phyloP scores from a whole-genome alignment of 192 early-diverging fungal species.

The Backusella luteola region DNA sequence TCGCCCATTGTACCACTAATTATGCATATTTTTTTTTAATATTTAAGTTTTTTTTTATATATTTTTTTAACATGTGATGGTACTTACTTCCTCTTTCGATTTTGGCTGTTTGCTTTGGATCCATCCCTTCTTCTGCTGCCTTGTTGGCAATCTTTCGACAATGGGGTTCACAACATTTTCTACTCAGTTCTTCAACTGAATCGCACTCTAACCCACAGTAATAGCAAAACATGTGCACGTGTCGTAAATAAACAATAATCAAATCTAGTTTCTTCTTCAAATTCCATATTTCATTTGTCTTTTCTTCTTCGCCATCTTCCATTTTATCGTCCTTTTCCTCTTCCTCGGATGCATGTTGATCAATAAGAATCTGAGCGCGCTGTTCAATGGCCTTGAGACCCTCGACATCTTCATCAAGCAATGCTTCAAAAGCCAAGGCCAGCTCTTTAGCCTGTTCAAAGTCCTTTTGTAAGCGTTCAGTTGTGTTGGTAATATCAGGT shows the following conservation, averaged over 20 bases:
- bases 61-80: not conserved
- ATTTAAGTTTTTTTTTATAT: not conserved
- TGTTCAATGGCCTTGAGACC: slow-evolving; percentile 30
- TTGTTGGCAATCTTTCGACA: slow-evolving; percentile 38
- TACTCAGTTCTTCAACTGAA: slow-evolving; percentile 79
- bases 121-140: slow-evolving; percentile 5
- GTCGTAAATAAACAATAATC: slow-evolving; percentile 81
- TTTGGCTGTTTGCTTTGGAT: not conserved
- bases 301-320: not conserved
- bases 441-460: slow-evolving; percentile 59
- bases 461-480: slow-evolving; percentile 74
- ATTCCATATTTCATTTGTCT: slow-evolving; percentile 19
- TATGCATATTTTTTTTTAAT: not conserved
- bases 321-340: not conserved
- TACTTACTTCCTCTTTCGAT: not conserved
- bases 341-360: not conserved
- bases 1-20: slow-evolving; percentile 50
- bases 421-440: slow-evolving; percentile 56
- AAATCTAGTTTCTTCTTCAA: slow-evolving; percentile 66
- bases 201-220: slow-evolving; percentile 87
- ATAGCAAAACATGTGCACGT: slow-evolving; percentile 94
- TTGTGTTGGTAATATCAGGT: slow-evolving; percentile 67
- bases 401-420: slow-evolving; percentile 31
- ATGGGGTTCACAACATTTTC: slow-evolving; percentile 69
- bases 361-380: slow-evolving; percentile 24